phyloP scores from a whole-genome alignment of 306 rosid species.

The Lupinus albus region DNA sequence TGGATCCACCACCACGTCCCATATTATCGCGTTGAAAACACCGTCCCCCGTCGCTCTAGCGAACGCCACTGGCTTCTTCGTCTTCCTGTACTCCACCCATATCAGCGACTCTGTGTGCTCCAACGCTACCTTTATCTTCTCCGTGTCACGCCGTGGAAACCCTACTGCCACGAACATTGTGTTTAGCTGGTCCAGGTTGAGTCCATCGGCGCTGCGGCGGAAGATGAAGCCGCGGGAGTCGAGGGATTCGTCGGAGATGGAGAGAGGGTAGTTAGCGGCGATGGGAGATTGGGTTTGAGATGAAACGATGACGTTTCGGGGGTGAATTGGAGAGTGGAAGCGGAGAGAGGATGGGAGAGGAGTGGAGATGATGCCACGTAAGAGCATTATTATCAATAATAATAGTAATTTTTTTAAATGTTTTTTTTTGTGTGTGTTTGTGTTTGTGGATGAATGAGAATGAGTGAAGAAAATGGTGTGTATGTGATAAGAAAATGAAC shows the following conservation, averaged over 20 bases:
- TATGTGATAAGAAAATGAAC: neutral
- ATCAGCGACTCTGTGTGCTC: constrained; percentile 72
- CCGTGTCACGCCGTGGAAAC: constrained; percentile 76
- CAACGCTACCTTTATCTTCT: constrained; percentile 65
- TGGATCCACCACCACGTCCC: constrained; percentile 95
- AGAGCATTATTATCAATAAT: constrained; percentile 43
- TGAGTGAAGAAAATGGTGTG: neutral
- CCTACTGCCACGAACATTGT: constrained; percentile 83
- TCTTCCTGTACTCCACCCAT: constrained; percentile 71
- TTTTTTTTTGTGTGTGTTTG: neutral
- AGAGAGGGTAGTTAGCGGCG: constrained; percentile 28
- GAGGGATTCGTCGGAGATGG: constrained; percentile 64
- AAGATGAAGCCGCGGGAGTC: constrained; percentile 73
- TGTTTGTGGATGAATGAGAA: neutral
- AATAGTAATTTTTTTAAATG: neutral
- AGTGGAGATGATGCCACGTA: constrained; percentile 54
- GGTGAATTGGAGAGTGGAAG: neutral
- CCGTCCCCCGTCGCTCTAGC: constrained; percentile 95
- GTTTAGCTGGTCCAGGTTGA: constrained; percentile 75
- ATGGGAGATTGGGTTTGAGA: constrained; percentile 34
- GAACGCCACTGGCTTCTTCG: constrained; percentile 73
- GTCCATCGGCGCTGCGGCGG: constrained; percentile 57
- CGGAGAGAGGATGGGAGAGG: constrained; percentile 42
- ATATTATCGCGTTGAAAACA: constrained; percentile 86
- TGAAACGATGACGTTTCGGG: constrained; percentile 46